Percentiles rank a stretch among this genome's conserved stretches.
Conservation (phyloP, 257 asterid genomes). For the Fraxinus anomala region DNA sequence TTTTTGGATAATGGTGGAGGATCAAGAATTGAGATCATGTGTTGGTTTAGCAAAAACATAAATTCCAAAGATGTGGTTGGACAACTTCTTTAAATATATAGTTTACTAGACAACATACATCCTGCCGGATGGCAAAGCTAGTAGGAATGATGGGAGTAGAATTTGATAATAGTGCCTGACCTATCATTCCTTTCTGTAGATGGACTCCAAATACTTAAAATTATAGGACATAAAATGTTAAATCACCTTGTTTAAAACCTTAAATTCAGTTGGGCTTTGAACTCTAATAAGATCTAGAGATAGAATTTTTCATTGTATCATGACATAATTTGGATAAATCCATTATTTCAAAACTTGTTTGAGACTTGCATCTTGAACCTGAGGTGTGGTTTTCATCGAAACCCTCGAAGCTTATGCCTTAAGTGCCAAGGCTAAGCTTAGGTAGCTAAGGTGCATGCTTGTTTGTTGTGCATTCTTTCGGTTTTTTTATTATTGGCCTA, state of each 20-base stretch:
- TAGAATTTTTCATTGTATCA: not conserved
- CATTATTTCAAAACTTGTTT: not conserved
- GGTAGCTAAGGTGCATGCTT: too few relatives aligned
- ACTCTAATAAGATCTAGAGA: not conserved
- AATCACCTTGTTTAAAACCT: not conserved
- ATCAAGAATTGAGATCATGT: not conserved
- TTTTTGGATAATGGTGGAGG: not conserved
- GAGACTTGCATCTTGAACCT: not conserved
- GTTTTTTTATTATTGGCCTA: not conserved
- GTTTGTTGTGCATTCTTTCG: not conserved
- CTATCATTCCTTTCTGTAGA: not conserved
- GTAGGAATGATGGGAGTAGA: too few relatives aligned
- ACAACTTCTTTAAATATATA: not conserved
- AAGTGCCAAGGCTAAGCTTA: too few relatives aligned
- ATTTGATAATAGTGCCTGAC: not conserved
- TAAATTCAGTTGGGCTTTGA: too few relatives aligned
- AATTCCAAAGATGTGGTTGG: not conserved
- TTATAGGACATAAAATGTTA: too few relatives aligned
- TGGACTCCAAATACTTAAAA: not conserved
- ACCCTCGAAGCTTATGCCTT: too few relatives aligned
- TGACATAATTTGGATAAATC: not conserved
- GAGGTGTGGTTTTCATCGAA: not conserved
- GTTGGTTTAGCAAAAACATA: not conserved
- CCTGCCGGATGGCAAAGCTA: too few relatives aligned
- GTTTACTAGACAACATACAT: too few relatives aligned